Evolutionary conservation across 1,284 basidiomycete species (phyloP), one percentile per base, ranked within the genome.

Genomic region (Xanthoconium separans): DNA sequence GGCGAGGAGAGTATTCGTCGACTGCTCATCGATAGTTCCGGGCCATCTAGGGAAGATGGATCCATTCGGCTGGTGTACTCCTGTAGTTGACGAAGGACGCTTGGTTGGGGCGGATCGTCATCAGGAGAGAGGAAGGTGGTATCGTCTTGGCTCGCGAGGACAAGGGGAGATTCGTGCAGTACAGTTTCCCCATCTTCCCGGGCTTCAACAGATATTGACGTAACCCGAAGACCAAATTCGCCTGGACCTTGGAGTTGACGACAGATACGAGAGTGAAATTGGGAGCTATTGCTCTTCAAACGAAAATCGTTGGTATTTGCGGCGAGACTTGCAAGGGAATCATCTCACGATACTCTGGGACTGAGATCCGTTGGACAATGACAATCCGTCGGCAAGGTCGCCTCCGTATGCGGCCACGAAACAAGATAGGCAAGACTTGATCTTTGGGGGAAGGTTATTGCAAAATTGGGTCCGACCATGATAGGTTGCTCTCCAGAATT

Each of bases 401-500:
- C 74, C 74, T 11, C 73, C 75, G 44, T 70, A 76, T 18, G 72
- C 70, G 51, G 73, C 74, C 42, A 69, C 68, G 52, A 75, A 74
- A 24, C 68, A 69, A 51, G 70, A 63, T 39, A 82, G 60, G 53
- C 73, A 76, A 34, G 64, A 66, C 36, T 68, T 71, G 48, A 81
- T 65, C 27, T 65, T 67, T 9, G 61, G 57, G 0, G 80, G 77
- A 53, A 77, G 74, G 15, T 61, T 49, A 0, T 57, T 37, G 47
- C 60, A 62, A 29, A 75, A 72, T 33, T 75, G 65, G 30, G 64
- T 61, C 30, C 60, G 65, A 15, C 65, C 65, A 34, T 78, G 73
- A 57, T 80, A 83, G 4, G 77, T 80, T 37, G 64, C 65, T 30
- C 71, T 71, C 81, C 81, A 83, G 58, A 78, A 83, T 4, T 60